Conservation (phyloP, 345 rosid genomes). For the Linum tenue region DNA sequence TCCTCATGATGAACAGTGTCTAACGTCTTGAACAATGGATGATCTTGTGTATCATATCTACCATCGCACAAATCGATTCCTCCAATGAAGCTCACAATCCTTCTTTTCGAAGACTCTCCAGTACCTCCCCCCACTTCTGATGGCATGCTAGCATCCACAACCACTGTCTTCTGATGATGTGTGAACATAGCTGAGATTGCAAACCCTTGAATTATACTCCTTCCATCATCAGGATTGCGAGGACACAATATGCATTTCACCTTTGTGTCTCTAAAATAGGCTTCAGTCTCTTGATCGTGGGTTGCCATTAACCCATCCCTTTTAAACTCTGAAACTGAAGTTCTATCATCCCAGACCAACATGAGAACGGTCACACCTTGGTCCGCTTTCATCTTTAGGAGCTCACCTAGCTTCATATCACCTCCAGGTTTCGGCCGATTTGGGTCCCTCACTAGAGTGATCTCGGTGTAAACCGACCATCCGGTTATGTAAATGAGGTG, state of each 20-base stretch:
- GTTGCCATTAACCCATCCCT: slow-evolving; percentile 64
- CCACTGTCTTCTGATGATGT: slow-evolving; percentile 70
- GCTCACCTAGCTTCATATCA: slow-evolving; percentile 38
- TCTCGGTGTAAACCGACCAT: slow-evolving; percentile 57
- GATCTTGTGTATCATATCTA: slow-evolving; percentile 64
- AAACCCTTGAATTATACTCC: slow-evolving; percentile 36
- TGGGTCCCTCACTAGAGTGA: slow-evolving; percentile 54
- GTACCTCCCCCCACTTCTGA: background rate
- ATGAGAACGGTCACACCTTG: slow-evolving; percentile 53
- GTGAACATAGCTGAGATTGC: slow-evolving; percentile 46
- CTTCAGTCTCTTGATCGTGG: slow-evolving; percentile 57
- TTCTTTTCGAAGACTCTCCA: slow-evolving; percentile 22
- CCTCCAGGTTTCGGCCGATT: slow-evolving; percentile 23
- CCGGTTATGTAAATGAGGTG: slow-evolving; percentile 67
- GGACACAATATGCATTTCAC: slow-evolving; percentile 69
- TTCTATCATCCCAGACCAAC: slow-evolving; percentile 81
- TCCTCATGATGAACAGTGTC: slow-evolving; percentile 39
- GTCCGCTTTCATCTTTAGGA: slow-evolving; percentile 49
- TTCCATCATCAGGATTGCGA: slow-evolving; percentile 37
- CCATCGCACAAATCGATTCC: slow-evolving; percentile 92
- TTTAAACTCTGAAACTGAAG: slow-evolving; percentile 38
- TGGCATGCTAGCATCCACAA: slow-evolving; percentile 48
- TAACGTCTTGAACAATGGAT: slow-evolving; percentile 59
- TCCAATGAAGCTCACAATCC: slow-evolving; percentile 69
- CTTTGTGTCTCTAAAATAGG: slow-evolving; percentile 37